These are phyloP conservation scores for Elaeis guineensis DNA, from an alignment of 176 grass and related monocot species.

Conservation along the genomic window DNA sequence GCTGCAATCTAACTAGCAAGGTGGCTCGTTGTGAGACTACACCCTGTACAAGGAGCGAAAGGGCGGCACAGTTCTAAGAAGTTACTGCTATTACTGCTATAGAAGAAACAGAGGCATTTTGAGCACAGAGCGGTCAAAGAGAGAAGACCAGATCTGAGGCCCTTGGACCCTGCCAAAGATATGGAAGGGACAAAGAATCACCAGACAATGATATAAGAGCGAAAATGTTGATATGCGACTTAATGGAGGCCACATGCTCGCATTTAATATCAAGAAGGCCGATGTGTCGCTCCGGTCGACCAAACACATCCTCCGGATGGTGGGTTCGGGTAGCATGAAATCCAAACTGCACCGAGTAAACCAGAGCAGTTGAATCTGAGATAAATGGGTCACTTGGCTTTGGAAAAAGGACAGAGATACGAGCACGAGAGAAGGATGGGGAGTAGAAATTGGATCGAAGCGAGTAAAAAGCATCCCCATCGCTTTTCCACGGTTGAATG, in stretches of 20 bases:
- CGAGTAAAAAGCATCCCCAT: slow-evolving; percentile 11
- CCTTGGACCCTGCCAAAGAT: slow-evolving; percentile 31
- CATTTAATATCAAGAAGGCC: slow-evolving; percentile 17
- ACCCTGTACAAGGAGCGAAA: too few relatives aligned
- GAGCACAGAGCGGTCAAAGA: slow-evolving; percentile 3
- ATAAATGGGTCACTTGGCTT: too few relatives aligned
- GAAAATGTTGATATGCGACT: slow-evolving; percentile 24
- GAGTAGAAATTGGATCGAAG: too few relatives aligned
- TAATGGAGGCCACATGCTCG: slow-evolving; percentile 18
- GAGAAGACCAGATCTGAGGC: slow-evolving; percentile 6
- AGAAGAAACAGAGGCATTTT: too few relatives aligned
- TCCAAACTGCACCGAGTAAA: too few relatives aligned
- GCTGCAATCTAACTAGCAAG: too few relatives aligned
- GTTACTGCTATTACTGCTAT: too few relatives aligned
- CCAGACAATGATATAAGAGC: slow-evolving; percentile 8
- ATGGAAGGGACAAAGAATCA: slow-evolving; percentile 35
- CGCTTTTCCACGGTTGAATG: slow-evolving; percentile 5
- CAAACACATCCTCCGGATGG: slow-evolving; percentile 7
- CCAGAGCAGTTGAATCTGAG: too few relatives aligned
- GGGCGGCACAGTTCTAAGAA: too few relatives aligned
- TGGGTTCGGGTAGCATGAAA: background rate
- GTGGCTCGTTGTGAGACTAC: too few relatives aligned
- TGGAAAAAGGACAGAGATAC: too few relatives aligned
- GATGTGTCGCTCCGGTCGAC: background rate
- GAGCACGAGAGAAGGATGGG: too few relatives aligned